Evolutionary conservation across 495 filamentous ascomycete species (phyloP).

Genomic region (Daldinia concentrica): DNA sequence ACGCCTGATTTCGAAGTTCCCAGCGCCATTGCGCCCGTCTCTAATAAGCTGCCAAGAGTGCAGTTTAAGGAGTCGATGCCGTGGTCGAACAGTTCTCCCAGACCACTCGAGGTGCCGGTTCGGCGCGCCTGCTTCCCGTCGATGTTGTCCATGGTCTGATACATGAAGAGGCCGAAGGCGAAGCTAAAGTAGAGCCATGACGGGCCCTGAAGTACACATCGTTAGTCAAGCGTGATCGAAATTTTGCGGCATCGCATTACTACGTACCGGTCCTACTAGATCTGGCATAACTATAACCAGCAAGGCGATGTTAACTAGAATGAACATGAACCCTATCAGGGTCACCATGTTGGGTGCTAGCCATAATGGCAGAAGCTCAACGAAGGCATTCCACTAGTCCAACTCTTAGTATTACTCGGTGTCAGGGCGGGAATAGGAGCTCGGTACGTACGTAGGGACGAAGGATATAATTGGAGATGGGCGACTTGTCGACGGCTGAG

Average conservation of each 20-base stretch:
- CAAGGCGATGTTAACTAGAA: conserved; percentile 83
- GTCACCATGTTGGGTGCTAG: conserved; percentile 98
- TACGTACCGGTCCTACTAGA: conserved; percentile 84
- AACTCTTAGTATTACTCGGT: conserved; percentile 41
- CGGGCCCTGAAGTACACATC: conserved; percentile 66
- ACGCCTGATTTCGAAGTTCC: conserved; percentile 83
- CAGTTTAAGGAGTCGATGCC: conserved; percentile 98
- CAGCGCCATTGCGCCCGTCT: conserved; percentile 90
- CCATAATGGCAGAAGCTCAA: conserved; percentile 92
- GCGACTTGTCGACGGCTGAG: conserved; percentile 95
- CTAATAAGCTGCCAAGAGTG: conserved; percentile 86
- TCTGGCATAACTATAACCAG: conserved; percentile 89
- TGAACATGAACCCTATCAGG: conserved; percentile 92
- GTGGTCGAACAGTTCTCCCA: conserved; percentile 98
- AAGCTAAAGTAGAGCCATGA: conserved; percentile 96
- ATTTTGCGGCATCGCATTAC: background rate
- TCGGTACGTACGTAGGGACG: conserved; percentile 82
- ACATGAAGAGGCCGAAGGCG: conserved; percentile 94
- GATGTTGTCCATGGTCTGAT: conserved; percentile 98
- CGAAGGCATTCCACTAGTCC: conserved; percentile 93
- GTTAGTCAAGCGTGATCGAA: conserved; percentile 21
- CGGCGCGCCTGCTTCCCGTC: conserved; percentile 97
- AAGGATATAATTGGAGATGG: conserved; percentile 90
- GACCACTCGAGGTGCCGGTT: conserved; percentile 91
- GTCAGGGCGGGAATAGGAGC: conserved; percentile 17